Evolutionary conservation across 1,284 basidiomycete species (phyloP), one percentile per base, ranked within the genome.

Genomic region (Boletellus sp.): DNA sequence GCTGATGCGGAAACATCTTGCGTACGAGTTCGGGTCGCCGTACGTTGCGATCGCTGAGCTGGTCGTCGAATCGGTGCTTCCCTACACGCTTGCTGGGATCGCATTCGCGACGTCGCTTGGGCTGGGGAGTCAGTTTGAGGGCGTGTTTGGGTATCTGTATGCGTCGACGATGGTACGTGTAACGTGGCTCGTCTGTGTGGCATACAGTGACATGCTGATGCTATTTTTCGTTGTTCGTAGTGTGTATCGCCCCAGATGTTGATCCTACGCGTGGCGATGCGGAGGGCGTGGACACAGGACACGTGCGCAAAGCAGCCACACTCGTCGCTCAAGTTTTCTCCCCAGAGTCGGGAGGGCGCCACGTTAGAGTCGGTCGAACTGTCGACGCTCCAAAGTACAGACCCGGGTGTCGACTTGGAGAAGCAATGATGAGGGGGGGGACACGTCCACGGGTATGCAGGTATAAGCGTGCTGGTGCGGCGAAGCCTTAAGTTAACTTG

Each of bases 221-320:
- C 21, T 37, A 33, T 16, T 35, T n/a, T 13, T 33, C 32, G 11
- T 28, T 28, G 10, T 28, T 28, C 26, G 26, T 8, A 47, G 58
- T 60, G 53, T 33, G 38, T 61, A 24, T 58, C 60, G 7, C 52
- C 58, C 3, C 58, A 60, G 38, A 49, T 60, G 48, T 36, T 62
- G 24, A 62, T 61, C 32, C 41, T 62, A n/a, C 52, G 56, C 1
- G 56, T 61, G 32, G 51, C 48, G 5, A 32, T 36, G 28, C 48
- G 52, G 13, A 43, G 37, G 4, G 50, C 52, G 8, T 53, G 47
- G 54, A 5, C 26, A 22, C 18, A 24, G 10, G 46, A 32, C 13
- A 47, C 46, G 8, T 18, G 18, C 1, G 16, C 21, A 16, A 22
- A 26, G 18, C 46, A 39, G n/a, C 46, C 46, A n/a, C 26, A 22